Evolutionary conservation across 2,329 filamentous ascomycete species (phyloP).

Genomic region (Escovopsis weberi): DNA sequence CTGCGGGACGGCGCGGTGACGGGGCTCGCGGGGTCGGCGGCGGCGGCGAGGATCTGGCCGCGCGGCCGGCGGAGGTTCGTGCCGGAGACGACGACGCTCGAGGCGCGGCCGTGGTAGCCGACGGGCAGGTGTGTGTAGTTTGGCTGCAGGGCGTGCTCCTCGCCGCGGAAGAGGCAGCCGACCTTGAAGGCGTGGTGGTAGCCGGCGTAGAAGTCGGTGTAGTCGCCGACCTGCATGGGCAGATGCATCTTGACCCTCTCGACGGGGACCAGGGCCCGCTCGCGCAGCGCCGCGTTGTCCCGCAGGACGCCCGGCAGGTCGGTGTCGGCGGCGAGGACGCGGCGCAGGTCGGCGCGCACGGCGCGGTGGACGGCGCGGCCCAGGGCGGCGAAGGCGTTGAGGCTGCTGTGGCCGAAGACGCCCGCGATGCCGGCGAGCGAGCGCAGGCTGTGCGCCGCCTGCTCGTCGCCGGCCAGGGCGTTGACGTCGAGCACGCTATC

Average conservation of each 20-base stretch:
- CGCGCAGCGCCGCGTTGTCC: slow-evolving; percentile 20
- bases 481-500: slow-evolving; percentile 56
- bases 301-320: slow-evolving; percentile 19
- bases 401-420: slow-evolving; percentile 14
- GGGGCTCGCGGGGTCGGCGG: slow-evolving; percentile 35
- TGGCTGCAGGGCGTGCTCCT: slow-evolving; percentile 59
- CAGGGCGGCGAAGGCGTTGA: slow-evolving; percentile 29
- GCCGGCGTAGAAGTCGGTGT: slow-evolving; percentile 75
- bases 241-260: slow-evolving; percentile 49
- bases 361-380: slow-evolving; percentile 55
- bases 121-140: slow-evolving; percentile 74
- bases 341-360: slow-evolving; percentile 55
- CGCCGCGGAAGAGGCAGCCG: slow-evolving; percentile 58
- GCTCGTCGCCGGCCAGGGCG: slow-evolving; percentile 34
- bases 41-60: slow-evolving; percentile 45
- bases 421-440: slow-evolving; percentile 12
- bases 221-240: slow-evolving; percentile 66
- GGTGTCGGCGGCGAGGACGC: slow-evolving; percentile 41
- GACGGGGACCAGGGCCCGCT: slow-evolving; percentile 14
- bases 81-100: slow-evolving; percentile 59
- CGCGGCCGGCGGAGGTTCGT: slow-evolving; percentile 58
- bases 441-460: slow-evolving; percentile 19
- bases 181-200: slow-evolving; percentile 60
- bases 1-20: slow-evolving; percentile 44
- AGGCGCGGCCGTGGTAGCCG: slow-evolving; percentile 67